Conservation (phyloP, 208 protist genomes). For the Crithidia thermophila region DNA sequence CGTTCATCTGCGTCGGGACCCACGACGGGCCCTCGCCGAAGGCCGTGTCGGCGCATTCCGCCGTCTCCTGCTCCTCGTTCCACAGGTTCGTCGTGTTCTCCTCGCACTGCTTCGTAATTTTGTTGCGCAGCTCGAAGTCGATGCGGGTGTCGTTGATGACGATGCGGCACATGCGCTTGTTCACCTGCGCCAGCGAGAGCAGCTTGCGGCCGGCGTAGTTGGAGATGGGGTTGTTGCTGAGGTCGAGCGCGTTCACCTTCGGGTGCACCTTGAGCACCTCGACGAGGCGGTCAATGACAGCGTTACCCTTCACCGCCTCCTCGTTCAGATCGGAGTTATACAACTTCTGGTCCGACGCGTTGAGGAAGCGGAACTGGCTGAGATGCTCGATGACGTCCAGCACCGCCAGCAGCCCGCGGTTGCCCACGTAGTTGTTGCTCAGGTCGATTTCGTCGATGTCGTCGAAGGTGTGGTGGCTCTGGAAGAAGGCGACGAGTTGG, state of each 20-base stretch:
- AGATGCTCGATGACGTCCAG: conserved; percentile 76
- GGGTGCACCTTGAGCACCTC: conserved; percentile 86
- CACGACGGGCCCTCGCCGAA: conserved; percentile 78
- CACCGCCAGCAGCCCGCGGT: conserved; percentile 86
- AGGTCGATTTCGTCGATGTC: conserved; percentile 87
- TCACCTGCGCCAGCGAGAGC: conserved; percentile 79
- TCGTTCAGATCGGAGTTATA: conserved; percentile 92
- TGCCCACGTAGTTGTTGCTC: conserved; percentile 86
- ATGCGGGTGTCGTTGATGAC: conserved; percentile 82
- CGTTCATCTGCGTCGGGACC: conserved; percentile 57
- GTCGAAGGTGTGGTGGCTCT: conserved; percentile 54
- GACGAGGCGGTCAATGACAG: conserved; percentile 81
- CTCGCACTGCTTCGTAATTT: conserved; percentile 84
- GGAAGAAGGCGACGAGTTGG: conserved; percentile 70
- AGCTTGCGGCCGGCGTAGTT: conserved; percentile 92
- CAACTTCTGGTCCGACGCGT: conserved; percentile 85
- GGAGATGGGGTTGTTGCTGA: conserved; percentile 88
- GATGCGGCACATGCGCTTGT: conserved; percentile 79
- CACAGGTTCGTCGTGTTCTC: conserved; percentile 83
- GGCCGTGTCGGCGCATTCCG: conserved; percentile 19
- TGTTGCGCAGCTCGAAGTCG: conserved; percentile 83
- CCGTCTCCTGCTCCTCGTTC: conserved; percentile 45
- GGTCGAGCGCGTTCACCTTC: conserved; percentile 73
- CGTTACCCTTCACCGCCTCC: conserved; percentile 89
- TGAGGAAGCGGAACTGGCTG: conserved; percentile 82